Conservation (phyloP, 1,139 yeast species). For the Pichia sp. region DNA sequence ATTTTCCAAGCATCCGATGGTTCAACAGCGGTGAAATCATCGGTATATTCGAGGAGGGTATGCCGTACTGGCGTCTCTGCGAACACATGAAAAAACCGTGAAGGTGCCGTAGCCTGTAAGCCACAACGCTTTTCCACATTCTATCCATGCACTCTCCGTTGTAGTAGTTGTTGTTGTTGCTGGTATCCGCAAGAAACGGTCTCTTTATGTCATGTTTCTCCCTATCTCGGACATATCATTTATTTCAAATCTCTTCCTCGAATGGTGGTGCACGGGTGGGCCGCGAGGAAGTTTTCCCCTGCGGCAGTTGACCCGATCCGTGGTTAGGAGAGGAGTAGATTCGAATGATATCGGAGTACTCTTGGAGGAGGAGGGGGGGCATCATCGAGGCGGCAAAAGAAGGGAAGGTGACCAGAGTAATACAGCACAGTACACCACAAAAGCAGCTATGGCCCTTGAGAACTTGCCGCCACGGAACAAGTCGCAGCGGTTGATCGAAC, state of each 20-base stretch:
- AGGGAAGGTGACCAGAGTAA: neutral
- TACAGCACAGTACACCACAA: too few species aligned
- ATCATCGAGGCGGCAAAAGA: too few species aligned
- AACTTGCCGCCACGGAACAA: conserved; percentile 47
- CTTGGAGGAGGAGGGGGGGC: neutral
- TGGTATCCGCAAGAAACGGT: too few species aligned
- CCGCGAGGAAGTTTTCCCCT: neutral
- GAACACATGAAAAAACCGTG: neutral
- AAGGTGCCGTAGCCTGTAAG: neutral
- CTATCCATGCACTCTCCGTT: too few species aligned
- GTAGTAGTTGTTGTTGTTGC: too few species aligned
- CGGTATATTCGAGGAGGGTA: conserved; percentile 6
- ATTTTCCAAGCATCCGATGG: conserved; percentile 14
- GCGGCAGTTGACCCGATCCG: neutral
- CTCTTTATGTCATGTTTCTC: too few species aligned
- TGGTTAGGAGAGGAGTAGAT: neutral
- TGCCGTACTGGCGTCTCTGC: neutral
- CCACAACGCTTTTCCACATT: neutral
- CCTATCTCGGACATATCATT: too few species aligned
- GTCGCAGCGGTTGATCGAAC: conserved; percentile 44
- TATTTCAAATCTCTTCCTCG: too few species aligned
- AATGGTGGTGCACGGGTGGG: neutral
- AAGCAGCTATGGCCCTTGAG: conserved; percentile 32
- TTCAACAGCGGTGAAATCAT: conserved; percentile 14
- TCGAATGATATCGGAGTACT: neutral